Base-by-base conservation (phyloP, 495 filamentous ascomycete genomes). In the Bacidia rubella region DNA sequence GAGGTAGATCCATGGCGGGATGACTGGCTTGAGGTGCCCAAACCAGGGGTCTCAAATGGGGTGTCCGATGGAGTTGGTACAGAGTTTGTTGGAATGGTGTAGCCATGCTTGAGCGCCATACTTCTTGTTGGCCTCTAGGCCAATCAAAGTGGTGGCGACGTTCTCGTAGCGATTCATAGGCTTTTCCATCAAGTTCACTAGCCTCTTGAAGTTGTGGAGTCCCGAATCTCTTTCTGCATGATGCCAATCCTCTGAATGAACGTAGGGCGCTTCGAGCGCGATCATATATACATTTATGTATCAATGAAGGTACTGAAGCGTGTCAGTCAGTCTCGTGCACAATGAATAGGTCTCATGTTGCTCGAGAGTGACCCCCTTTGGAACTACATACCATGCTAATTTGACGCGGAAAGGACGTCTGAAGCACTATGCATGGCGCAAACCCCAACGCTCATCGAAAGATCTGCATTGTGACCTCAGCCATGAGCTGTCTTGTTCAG, bases 61-160 rank as follows among this genome's bases (percentile, higher is more conserved):
- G 80, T 82, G 39, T 80, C 78, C 20, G 76, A 71, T 19, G 85
- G 83, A 43, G 81, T 78, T 26, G 86, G 82, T 27, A 89, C 67
- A 20, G 74, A 57, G 50, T 69, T 60, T 49, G 59, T 62, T 53
- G 53, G 39, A 24, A 51, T 46, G 17, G 25, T 40, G 57, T 65
- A 53, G 58, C 47, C 51, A 50, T 45, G 58, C 23, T 57, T 43
- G 49, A 58, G 50, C 22, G 50, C 56, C 59, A 61, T 61, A n/a
- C n/a, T n/a, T n/a, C n/a, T 35, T 3, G 39, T 25, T 7, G 22
- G 11, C 23, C 46, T 48, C 21, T 7, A 5, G 22, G 4, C 41
- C 41, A 44, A 22, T 9, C 17, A 22, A n/a, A 17, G 20, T n/a
- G 7, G 17, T 44, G 19, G 7, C 19, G 9, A 9, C 5, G 5